phyloP scores from a whole-genome alignment of 805 yeast species.

The Isabelozyma rhagii region DNA sequence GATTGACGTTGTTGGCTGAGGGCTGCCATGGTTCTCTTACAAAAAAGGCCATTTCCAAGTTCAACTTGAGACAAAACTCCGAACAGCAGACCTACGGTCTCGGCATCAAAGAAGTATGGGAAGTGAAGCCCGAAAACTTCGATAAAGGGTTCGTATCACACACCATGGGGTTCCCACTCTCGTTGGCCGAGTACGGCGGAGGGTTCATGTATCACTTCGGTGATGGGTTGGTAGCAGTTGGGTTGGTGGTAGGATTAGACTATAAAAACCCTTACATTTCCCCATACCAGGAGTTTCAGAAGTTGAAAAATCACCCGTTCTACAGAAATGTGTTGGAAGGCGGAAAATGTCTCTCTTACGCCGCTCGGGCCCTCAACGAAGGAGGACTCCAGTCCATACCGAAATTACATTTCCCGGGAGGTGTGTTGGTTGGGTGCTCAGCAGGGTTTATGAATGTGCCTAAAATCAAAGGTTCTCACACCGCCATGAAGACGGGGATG shows the following conservation, averaged over 20 bases:
- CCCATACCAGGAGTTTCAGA: constrained; percentile 94
- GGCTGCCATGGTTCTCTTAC: constrained; percentile 97
- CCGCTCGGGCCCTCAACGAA: constrained; percentile 94
- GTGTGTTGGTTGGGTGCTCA: constrained; percentile 88
- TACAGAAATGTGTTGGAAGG: constrained; percentile 73
- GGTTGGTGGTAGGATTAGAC: constrained; percentile 92
- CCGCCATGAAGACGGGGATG: constrained; percentile 95
- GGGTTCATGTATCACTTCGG: constrained; percentile 98
- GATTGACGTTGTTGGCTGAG: constrained; percentile 87
- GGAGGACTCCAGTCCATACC: constrained; percentile 97
- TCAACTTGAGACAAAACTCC: constrained; percentile 58
- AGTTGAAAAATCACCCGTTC: constrained; percentile 88
- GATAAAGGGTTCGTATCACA: constrained; percentile 80
- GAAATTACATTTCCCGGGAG: constrained; percentile 89
- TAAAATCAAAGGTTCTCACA: constrained; percentile 95
- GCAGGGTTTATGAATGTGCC: constrained; percentile 98
- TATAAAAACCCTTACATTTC: constrained; percentile 92
- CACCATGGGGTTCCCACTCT: constrained; percentile 84
- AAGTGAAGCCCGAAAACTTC: constrained; percentile 79
- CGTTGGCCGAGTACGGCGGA: constrained; percentile 81
- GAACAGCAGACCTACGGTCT: constrained; percentile 90
- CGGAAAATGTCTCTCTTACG: constrained; percentile 91
- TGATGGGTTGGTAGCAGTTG: constrained; percentile 85
- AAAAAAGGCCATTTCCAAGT: constrained; percentile 71
- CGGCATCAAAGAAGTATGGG: constrained; percentile 97